Percentiles rank a stretch among this genome's conserved stretches.
These are phyloP conservation scores for Leccinum fallax DNA, from an alignment of 1,284 basidiomycete species.

Conservation along the genomic window DNA sequence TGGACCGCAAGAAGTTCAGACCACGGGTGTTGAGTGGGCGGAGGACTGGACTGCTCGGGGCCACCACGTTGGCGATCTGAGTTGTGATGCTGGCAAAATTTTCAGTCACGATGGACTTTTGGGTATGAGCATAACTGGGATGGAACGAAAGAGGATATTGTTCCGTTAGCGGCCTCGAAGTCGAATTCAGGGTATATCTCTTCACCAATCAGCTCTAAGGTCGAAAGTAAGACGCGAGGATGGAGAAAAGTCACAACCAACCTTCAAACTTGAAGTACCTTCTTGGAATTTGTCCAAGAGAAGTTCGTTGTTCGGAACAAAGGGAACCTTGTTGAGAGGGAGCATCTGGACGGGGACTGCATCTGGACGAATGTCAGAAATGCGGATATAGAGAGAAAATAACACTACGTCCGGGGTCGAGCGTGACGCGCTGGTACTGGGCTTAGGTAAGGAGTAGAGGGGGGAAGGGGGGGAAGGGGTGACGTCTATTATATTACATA, in stretches of 20 bases:
- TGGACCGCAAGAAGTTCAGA: constrained; percentile 55
- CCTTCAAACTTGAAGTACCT: constrained; percentile 88
- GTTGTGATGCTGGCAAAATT: constrained; percentile 25
- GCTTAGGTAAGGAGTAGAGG: neutral
- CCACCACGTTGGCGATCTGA: constrained; percentile 30
- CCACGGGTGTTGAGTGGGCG: constrained; percentile 49
- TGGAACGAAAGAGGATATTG: constrained; percentile 56
- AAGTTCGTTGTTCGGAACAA: constrained; percentile 85
- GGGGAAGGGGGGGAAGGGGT: neutral
- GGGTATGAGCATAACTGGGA: constrained; percentile 32
- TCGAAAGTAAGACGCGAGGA: constrained; percentile 3
- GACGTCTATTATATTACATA: constrained; percentile 7
- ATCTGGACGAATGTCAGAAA: constrained; percentile 45
- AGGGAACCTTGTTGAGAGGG: constrained; percentile 83
- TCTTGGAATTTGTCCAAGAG: constrained; percentile 91
- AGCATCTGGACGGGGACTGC: constrained; percentile 77
- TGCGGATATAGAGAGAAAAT: neutral
- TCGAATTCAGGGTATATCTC: constrained; percentile 91
- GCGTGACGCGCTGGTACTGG: constrained; percentile 66
- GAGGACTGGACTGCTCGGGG: constrained; percentile 34
- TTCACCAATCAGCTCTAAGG: constrained; percentile 81
- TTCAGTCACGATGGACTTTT: constrained; percentile 24
- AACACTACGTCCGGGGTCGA: constrained; percentile 80
- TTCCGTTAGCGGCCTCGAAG: constrained; percentile 67
- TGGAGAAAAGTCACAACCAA: constrained; percentile 27